A percentile compares a stretch with the other conserved stretches of the same genome.
Conservation (phyloP, 495 filamentous ascomycete genomes). For the Penicillium dipodomyicola region DNA sequence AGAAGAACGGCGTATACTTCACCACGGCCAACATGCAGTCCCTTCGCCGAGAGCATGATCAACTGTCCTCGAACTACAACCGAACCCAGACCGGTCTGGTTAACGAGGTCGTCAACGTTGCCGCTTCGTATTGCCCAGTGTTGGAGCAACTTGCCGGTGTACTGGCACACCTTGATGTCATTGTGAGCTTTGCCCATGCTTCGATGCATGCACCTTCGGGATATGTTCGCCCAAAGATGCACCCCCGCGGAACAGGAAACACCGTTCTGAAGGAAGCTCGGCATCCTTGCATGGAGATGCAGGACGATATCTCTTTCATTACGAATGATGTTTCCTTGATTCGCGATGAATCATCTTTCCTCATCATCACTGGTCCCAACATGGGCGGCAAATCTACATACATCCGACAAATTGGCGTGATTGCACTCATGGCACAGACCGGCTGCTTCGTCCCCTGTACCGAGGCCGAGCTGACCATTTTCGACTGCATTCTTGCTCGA, state of each 20-base stretch:
- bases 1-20: conserved; percentile 99
- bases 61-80: conserved; percentile 93
- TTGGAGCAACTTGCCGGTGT: conserved; percentile 86
- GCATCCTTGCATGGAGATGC: conserved; percentile 99
- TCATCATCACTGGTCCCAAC: conserved; percentile 97
- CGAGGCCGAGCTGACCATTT: conserved; percentile 89
- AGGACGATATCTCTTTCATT: conserved; percentile 97
- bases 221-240: conserved; percentile 90
- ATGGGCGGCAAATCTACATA: conserved; percentile 99
- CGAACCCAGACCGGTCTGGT: conserved; percentile 90
- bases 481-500: conserved; percentile 95
- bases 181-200: conserved; percentile 91
- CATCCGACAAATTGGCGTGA: conserved; percentile 96
- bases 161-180: conserved; percentile 92
- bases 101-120: conserved; percentile 87
- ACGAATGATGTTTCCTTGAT: conserved; percentile 90
- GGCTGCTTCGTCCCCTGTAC: conserved; percentile 95
- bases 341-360: conserved; percentile 81
- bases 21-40: conserved; percentile 82
- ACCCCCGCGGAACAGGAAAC: conserved; percentile 83
- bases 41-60: conserved; percentile 86
- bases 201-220: conserved; percentile 89
- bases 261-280: conserved; percentile 90
- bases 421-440: conserved; percentile 95
- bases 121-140: conserved; percentile 91